Base-by-base conservation (phyloP, 192 early-diverging fungal species). In the Coemansia sp. region DNA sequence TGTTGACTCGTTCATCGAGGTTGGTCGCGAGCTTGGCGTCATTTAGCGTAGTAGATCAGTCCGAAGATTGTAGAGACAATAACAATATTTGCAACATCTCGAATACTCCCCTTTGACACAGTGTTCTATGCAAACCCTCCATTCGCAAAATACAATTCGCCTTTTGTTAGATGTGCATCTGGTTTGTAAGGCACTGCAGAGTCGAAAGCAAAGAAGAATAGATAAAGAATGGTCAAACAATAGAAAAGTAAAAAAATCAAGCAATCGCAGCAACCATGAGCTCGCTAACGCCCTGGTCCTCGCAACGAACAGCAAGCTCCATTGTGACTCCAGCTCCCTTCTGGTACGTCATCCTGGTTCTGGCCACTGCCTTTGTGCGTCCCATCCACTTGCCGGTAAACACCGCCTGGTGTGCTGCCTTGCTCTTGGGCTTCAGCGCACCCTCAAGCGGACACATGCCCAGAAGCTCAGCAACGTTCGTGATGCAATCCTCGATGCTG, bases 301-400 rank as follows among this genome's bases (percentile, higher is more conserved):
- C 76, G 74, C 90, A 89, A 69, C 95, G 88, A 39, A 93, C 91
- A 0, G 90, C 88, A 56, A 99, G 73, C 75, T 99, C 94, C 87
- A 99, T 87, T 4, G 94, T 94, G 26, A 99, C 95, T 3, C 95
- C 96, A 0, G 89, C 78, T 19, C 88, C 80, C 45, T 89, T 87
- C 46, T 90, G 90, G 64, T 88, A 92, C 19, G 93, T 92, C 94
- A 98, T 95, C n/a, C 95, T 85, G 74, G 89, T 91, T 57, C 93
- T 85, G 9, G 89, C 92, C 16, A 97, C 67, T 5, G 90, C 88
- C 62, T 84, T 86, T 19, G 85, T 75, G 12, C 89, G 88, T 45
- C 95, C 95, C 71, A 94, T 85, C 88, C 92, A 98, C 43, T 84
- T 90, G 63, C 96, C 98, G 7, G 92, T 88, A 67, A 98, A 73